Percentiles rank a stretch among this genome's conserved stretches.
Conservation (phyloP, 495 filamentous ascomycete species). For the Collariella sp. region DNA sequence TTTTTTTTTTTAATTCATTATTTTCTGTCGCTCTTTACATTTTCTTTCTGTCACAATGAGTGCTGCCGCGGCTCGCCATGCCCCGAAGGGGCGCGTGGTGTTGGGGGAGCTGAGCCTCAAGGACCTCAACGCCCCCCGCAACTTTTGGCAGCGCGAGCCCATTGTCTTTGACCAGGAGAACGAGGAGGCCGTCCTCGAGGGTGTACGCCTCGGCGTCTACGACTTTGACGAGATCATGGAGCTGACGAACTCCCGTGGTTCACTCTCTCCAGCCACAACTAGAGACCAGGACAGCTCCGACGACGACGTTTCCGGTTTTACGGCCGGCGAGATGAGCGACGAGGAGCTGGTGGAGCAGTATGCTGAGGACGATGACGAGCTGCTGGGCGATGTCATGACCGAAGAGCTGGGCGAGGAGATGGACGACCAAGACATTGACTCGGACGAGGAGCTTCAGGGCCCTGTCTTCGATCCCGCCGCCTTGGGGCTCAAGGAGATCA, state of each 20-base stretch:
- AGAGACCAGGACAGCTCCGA: constrained; percentile 13
- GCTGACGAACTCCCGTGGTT: constrained; percentile 15
- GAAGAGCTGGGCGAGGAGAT: constrained; percentile 17
- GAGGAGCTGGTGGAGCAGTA: constrained; percentile 5
- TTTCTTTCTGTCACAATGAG: background rate
- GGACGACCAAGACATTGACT: constrained; percentile 18
- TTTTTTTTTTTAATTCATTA: background rate
- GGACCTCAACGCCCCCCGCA: constrained; percentile 16
- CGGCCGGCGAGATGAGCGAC: constrained; percentile 3
- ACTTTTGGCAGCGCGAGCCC: constrained; percentile 11
- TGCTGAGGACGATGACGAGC: constrained; percentile 15
- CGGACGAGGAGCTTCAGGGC: constrained; percentile 20
- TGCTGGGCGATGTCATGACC: constrained; percentile 20
- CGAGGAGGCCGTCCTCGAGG: constrained; percentile 7
- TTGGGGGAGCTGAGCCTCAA: constrained; percentile 17
- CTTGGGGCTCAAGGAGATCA: constrained; percentile 77
- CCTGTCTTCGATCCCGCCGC: constrained; percentile 36
- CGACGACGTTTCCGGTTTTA: constrained; percentile 5
- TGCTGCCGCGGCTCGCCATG: background rate
- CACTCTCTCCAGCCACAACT: constrained; percentile 2
- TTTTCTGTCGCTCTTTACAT: background rate
- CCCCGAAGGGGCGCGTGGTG: background rate
- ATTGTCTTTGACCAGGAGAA: constrained; percentile 25
- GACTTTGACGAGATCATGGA: constrained; percentile 15
- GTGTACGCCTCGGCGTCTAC: constrained; percentile 17